phyloP scores from a whole-genome alignment of 129 eudicot species.

The Deinandra increscens region DNA sequence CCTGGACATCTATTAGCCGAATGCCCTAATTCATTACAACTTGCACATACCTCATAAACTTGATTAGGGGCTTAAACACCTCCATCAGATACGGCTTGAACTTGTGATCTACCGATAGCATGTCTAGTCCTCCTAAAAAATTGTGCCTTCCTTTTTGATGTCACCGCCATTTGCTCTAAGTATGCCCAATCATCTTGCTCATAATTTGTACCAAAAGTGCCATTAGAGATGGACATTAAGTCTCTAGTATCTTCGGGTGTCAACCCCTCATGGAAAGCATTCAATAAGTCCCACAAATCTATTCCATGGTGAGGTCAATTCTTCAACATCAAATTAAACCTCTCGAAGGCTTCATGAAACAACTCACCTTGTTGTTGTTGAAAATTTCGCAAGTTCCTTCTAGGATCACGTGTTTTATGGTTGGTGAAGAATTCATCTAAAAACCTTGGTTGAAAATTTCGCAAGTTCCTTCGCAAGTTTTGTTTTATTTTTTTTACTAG shows the following conservation, averaged over 20 bases:
- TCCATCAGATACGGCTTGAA: neutral
- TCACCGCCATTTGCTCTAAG: neutral
- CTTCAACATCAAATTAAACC: neutral
- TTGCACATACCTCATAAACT: neutral
- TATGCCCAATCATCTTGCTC: neutral
- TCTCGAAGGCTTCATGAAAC: neutral
- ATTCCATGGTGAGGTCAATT: neutral
- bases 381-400: too few relatives aligned
- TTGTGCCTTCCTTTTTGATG: neutral
- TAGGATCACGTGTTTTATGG: too few relatives aligned
- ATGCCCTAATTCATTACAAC: neutral
- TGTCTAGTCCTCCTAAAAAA: neutral
- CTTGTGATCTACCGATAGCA: neutral
- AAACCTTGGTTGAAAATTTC: too few relatives aligned
- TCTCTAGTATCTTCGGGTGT: neutral
- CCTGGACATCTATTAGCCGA: neutral
- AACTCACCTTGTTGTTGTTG: neutral
- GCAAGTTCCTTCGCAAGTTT: too few relatives aligned
- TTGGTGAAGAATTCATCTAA: too few relatives aligned
- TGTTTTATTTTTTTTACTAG: too few relatives aligned
- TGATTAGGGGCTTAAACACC: too few relatives aligned
- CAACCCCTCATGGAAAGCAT: neutral
- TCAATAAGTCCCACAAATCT: neutral
- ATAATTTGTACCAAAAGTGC: neutral
- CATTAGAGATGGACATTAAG: neutral